Evolutionary conservation across 306 rosid species (phyloP), one percentile per base, ranked within the genome.

Genomic region (Rosa persica): DNA sequence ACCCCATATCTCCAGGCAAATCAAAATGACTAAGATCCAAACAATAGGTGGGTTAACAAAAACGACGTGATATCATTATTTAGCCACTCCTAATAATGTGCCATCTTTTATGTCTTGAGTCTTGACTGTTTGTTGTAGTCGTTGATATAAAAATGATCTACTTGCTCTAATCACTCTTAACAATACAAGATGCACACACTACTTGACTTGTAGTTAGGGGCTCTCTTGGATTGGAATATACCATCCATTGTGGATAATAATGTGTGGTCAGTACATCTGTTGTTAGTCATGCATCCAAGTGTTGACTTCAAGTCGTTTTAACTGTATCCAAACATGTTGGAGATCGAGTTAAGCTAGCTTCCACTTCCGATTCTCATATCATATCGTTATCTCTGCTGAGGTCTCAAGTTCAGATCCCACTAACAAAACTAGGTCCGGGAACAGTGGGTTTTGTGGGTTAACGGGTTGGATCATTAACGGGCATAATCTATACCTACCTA

Each of bases 321-420:
- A 67, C 36, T 68, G 52, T 43, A 20, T 20, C 72, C 72, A 67
- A 64, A 64, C 69, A 38, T 40, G 3, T 40, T 67, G 72, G 51
- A 67, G 4, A 4, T 16, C 55, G 49, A 12, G 10, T 15, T 4
- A 30, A 12, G 15, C 52, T 48, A 48, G 52, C 52, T 12, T 48
- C 19, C 52, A 48, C 2, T 49, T 49, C 5, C 2, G 15, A 47
- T 49, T 49, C 55, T 49, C n/a, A 5, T 6, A 8, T 43, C 12
- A 40, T 51, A 51, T 51, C 0, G 0, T 49, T 4, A 15, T 16
- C 8, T 48, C 5, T 47, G 42, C 5, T 40, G 58, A 52, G 58
- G 10, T 52, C 10, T 2, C 20, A 20, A 54, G 60, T 54, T 54
- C 3, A 54, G 20, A 54, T 54, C 23, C 20, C 25, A 6, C 12